A percentile compares a stretch with the other conserved stretches of the same genome.
Conservation (phyloP, 768 basidiomycete species). For the Termitomyces sp. region DNA sequence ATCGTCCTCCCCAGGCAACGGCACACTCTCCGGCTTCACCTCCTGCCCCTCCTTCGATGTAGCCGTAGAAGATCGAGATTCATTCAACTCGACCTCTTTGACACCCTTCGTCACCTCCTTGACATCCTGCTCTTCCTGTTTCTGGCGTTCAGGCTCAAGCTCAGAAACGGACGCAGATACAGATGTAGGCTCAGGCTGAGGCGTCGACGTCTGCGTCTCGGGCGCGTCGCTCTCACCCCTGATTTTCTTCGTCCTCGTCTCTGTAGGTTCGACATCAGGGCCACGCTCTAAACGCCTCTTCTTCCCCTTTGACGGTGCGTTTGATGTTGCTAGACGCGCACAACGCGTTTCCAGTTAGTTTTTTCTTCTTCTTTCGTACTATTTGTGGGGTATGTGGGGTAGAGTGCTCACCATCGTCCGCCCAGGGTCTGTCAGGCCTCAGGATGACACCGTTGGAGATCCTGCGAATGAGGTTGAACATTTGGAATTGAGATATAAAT, state of each 20-base stretch:
- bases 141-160: constrained; percentile 25
- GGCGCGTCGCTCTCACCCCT: constrained; percentile 37
- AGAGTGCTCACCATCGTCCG: constrained; percentile 62
- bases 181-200: not conserved
- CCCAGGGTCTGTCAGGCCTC: constrained; percentile 72
- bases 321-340: constrained; percentile 57
- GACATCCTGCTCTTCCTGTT: constrained; percentile 47
- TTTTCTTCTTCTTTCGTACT: constrained; percentile 2
- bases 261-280: constrained; percentile 33
- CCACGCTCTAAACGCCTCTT: constrained; percentile 59
- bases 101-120: constrained; percentile 73
- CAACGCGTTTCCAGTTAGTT: constrained; percentile 22
- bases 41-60: not conserved
- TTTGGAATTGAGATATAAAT: constrained; percentile 16
- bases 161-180: not conserved
- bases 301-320: constrained; percentile 62
- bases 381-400: not conserved
- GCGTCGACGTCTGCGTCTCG: constrained; percentile 14
- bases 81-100: constrained; percentile 61
- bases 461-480: constrained; percentile 72
- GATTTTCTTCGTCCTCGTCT: constrained; percentile 37
- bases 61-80: constrained; percentile 18
- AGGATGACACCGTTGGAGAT: constrained; percentile 69
- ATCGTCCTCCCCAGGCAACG: constrained; percentile 34
- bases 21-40: constrained; percentile 30